Percentiles rank a stretch among this genome's conserved stretches.
Conservation (phyloP, 352 stramenopile genomes). For the Paralagenidium karlingii region DNA sequence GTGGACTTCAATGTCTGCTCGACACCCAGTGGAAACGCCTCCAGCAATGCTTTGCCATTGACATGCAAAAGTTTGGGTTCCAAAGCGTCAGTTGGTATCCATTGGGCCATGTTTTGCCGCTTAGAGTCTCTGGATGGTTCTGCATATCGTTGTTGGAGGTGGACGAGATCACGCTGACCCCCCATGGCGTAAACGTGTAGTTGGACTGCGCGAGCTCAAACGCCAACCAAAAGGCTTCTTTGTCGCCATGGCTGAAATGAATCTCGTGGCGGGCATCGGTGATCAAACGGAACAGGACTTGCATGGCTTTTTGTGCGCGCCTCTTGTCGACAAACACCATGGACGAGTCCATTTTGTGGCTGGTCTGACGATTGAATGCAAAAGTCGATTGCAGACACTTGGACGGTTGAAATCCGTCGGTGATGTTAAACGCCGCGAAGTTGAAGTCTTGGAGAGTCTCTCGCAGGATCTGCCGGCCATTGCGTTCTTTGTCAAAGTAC, state of each 20-base stretch:
- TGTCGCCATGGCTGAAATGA: slow-evolving; percentile 56
- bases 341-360: slow-evolving; percentile 58
- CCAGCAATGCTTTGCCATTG: slow-evolving; percentile 17
- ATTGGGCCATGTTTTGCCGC: slow-evolving; percentile 13
- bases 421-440: slow-evolving; percentile 4
- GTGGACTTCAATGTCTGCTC: slow-evolving; percentile 19
- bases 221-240: slow-evolving; percentile 63
- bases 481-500: slow-evolving; percentile 1
- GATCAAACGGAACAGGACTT: slow-evolving; percentile 57
- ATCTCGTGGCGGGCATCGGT: slow-evolving; percentile 43
- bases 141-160: slow-evolving; percentile 36
- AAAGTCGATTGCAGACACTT: slow-evolving; percentile 21
- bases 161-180: slow-evolving; percentile 30
- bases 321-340: slow-evolving; percentile 61
- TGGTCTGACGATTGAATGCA: slow-evolving; percentile 22
- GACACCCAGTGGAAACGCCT: slow-evolving; percentile 19
- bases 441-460: slow-evolving; percentile 3
- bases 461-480: neutral
- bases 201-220: slow-evolving; percentile 33
- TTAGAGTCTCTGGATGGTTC: slow-evolving; percentile 40
- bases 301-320: slow-evolving; percentile 21
- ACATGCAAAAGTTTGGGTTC: slow-evolving; percentile 14
- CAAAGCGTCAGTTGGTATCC: slow-evolving; percentile 5
- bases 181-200: slow-evolving; percentile 60
- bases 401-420: slow-evolving; percentile 5